Evolutionary conservation across 108 stramenopile genomes (phyloP).

Genomic region (Fragilariopsis cylindrus): DNA sequence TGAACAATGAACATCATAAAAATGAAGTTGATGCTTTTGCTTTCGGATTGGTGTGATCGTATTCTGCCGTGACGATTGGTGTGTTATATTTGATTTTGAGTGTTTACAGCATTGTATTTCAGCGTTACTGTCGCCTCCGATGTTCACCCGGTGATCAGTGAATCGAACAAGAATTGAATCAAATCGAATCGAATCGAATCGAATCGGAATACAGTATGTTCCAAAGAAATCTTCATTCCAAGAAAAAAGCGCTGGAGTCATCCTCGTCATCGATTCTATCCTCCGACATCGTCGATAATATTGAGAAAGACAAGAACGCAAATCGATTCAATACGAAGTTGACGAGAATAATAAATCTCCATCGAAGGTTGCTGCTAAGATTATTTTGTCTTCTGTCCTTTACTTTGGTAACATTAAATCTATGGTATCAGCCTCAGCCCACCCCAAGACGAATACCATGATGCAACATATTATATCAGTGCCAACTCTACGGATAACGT

Average conservation of each 20-base stretch:
- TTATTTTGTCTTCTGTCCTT: not conserved
- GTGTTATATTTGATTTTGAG: too few species aligned
- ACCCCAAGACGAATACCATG: too few species aligned
- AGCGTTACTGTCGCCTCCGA: too few species aligned
- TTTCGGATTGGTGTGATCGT: too few species aligned
- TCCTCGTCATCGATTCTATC: not conserved
- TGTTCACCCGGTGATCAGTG: too few species aligned
- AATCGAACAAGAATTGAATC: too few species aligned
- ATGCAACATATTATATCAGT: too few species aligned
- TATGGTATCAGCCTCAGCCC: not conserved
- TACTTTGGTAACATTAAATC: not conserved
- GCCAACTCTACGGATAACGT: not conserved
- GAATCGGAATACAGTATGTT: not conserved
- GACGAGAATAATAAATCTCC: not conserved
- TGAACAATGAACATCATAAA: too few species aligned
- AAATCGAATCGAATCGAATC: too few species aligned
- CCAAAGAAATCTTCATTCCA: conserved; percentile 6
- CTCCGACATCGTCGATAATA: not conserved
- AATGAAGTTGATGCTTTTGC: too few species aligned
- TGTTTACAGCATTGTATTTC: too few species aligned
- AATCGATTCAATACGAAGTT: not conserved
- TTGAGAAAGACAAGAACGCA: not conserved
- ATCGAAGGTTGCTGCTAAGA: not conserved
- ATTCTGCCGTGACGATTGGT: too few species aligned
- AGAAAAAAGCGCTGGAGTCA: not conserved